phyloP scores from a whole-genome alignment of 2,329 filamentous ascomycete genomes.

The Helminthosporium solani region DNA sequence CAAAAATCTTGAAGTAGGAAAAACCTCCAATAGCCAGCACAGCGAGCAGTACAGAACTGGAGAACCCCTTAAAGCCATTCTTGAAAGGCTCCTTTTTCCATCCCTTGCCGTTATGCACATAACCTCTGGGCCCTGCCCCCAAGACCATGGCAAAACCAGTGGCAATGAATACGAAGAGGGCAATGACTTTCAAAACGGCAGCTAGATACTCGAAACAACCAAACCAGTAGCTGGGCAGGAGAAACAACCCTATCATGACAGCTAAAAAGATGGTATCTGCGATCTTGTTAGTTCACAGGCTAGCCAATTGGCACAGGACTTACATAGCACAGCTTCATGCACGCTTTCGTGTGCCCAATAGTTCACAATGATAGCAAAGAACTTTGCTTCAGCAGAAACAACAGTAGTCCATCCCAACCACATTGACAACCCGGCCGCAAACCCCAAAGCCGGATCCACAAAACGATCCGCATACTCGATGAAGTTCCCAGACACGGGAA shows the following conservation, averaged over 20 bases:
- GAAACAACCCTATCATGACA: constrained; percentile 22
- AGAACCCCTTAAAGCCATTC: constrained; percentile 51
- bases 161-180: constrained; percentile 20
- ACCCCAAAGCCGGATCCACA: constrained; percentile 60
- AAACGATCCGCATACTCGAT: constrained; percentile 26
- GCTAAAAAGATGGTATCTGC: constrained; percentile 7
- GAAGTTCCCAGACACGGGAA: constrained; percentile 20
- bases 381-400: constrained; percentile 20
- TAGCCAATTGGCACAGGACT: constrained; percentile 10
- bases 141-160: constrained; percentile 4
- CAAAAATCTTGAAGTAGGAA: too few relatives aligned
- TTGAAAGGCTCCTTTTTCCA: constrained; percentile 47
- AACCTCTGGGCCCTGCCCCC: constrained; percentile 3
- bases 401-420: constrained; percentile 22
- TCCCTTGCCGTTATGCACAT: constrained; percentile 1
- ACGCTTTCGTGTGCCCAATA: constrained; percentile 28
- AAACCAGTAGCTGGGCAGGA: constrained; percentile 19
- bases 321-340: constrained; percentile 8
- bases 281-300: neutral
- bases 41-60: constrained; percentile 58
- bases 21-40: constrained; percentile 71
- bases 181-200: constrained; percentile 17
- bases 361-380: constrained; percentile 20
- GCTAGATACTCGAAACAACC: constrained; percentile 17
- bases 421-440: constrained; percentile 8